Evolutionary conservation across 345 rosid genomes (phyloP).

Genomic region (Rhodamnia argentea): DNA sequence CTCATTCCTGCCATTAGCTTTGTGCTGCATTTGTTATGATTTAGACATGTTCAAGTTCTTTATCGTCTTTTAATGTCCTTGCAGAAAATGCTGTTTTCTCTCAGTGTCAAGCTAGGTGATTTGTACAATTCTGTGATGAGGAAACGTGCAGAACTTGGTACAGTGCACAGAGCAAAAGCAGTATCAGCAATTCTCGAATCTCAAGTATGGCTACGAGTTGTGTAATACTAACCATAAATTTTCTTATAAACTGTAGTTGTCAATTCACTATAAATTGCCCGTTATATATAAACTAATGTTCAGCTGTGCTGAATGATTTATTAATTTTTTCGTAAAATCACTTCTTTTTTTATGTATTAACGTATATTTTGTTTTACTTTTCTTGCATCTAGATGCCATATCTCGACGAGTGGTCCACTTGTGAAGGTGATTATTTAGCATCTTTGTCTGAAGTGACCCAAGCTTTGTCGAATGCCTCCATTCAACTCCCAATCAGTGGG

Average conservation of each 20-base stretch:
- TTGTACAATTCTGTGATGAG: slow-evolving; percentile 45
- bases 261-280: neutral
- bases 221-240: neutral
- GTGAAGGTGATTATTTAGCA: slow-evolving; percentile 42
- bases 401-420: slow-evolving; percentile 55
- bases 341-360: neutral
- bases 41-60: neutral
- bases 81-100: slow-evolving; percentile 59
- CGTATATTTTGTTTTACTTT: neutral
- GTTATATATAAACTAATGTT: neutral
- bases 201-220: slow-evolving; percentile 41
- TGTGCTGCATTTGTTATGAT: neutral
- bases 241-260: neutral
- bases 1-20: neutral
- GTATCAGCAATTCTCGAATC: slow-evolving; percentile 43
- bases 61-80: neutral
- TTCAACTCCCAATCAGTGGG: slow-evolving; percentile 53
- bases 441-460: slow-evolving; percentile 51
- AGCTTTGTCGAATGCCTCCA: slow-evolving; percentile 48
- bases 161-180: slow-evolving; percentile 27
- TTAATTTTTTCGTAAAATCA: neutral
- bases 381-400: slow-evolving; percentile 41
- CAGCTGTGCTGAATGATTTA: neutral
- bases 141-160: slow-evolving; percentile 47
- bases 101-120: slow-evolving; percentile 43